Base-by-base conservation (phyloP, 169 alveolate genomes). In the Pseudocohnilembus persalinus region DNA sequence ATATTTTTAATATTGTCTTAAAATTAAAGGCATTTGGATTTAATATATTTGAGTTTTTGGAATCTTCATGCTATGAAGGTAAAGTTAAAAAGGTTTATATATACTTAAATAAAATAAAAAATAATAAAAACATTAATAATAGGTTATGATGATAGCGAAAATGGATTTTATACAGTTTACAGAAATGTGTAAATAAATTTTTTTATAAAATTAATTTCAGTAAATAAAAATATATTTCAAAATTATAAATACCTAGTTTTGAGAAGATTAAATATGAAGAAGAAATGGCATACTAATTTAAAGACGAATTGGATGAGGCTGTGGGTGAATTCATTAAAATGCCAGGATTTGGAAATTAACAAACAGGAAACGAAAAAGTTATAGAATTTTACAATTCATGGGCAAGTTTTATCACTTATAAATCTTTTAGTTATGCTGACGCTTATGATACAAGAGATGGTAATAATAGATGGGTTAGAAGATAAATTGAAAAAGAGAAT, bases 181-280 rank as follows among this genome's bases (percentile, higher is more conserved):
- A 73, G 91, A 24, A 92, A 83, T 33, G 82, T 90, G 68, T 49
- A 49, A 49, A 11, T 11, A 49, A 20, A 4, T 11, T 11, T 49
- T 49, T 49, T 49, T 11, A 49, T 49, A 49, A 11, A 11, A 49
- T 11, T 49, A 49, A 49, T 49, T 49, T 49, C 20, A 49, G 68
- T 49, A 11, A 11, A 49, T 11, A n/a, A n/a, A n/a, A n/a, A n/a
- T n/a, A n/a, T n/a, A n/a, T n/a, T n/a, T n/a, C n/a, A 4, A 49
- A 49, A 49, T 49, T 11, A 49, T 49, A 11, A 20, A 4, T 49
- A 11, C 20, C 20, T 49, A 49, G 68, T 25, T 92, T 90, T 76
- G 83, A 87, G 29, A 74, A 92, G 72, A 82, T 92, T 0, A 92
- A 92, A 79, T 82, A 88, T 33, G 96, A 92, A 74, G 96, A 92